Conservation (phyloP, 257 asterid species). For the Prunella vulgaris region DNA sequence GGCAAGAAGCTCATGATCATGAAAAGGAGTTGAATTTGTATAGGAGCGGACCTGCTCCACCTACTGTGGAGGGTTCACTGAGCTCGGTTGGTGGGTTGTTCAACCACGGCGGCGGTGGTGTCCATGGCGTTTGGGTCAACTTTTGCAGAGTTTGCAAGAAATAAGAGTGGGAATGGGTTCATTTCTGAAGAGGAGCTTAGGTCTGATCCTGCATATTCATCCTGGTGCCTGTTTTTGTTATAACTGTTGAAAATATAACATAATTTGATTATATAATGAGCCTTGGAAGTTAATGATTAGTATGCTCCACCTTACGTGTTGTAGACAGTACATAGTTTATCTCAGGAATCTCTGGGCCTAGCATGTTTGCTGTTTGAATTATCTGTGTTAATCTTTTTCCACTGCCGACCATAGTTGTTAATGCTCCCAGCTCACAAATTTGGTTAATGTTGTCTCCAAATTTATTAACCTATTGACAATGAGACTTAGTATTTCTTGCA, state of each 20-base stretch:
- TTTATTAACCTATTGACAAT: too few relatives aligned
- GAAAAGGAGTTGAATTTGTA: conserved; percentile 90
- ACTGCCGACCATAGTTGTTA: too few relatives aligned
- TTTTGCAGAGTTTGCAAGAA: conserved; percentile 53
- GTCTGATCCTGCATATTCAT: conserved; percentile 83
- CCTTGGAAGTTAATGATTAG: background rate
- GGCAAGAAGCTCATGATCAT: conserved; percentile 75
- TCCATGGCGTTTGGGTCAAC: conserved; percentile 28
- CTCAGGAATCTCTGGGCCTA: background rate
- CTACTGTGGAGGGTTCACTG: conserved; percentile 94
- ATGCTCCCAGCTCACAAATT: too few relatives aligned
- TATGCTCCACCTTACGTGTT: background rate
- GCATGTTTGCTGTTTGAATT: too few relatives aligned
- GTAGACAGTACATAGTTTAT: background rate
- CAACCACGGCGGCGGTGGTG: conserved; percentile 33
- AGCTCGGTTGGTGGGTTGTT: conserved; percentile 90
- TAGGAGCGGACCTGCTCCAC: conserved; percentile 99
- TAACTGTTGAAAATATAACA: background rate
- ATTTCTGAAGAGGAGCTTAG: conserved; percentile 89
- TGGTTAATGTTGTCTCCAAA: too few relatives aligned
- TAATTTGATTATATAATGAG: background rate
- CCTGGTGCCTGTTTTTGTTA: conserved; percentile 13
- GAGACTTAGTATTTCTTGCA: too few relatives aligned
- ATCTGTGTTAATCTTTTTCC: too few relatives aligned
- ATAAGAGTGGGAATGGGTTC: conserved; percentile 59